A percentile compares a stretch with the other conserved stretches of the same genome.
Evolutionary conservation across 306 rosid genomes (phyloP).

Genomic region (Quercus agrifolia): DNA sequence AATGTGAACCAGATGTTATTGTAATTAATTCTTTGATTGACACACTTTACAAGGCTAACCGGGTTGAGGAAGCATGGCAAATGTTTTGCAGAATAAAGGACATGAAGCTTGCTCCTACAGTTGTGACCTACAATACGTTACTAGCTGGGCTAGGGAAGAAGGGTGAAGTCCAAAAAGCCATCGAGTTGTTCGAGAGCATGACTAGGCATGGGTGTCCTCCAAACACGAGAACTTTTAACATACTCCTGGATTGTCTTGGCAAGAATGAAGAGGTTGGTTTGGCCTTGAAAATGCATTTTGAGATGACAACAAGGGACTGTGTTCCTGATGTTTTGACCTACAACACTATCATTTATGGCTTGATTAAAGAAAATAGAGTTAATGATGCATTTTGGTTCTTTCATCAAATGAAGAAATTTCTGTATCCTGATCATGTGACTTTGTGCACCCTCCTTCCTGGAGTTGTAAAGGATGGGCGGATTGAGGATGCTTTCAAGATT

Average conservation of each 20-base stretch:
- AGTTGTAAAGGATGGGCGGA: slow-evolving; percentile 49
- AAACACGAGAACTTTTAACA: slow-evolving; percentile 72
- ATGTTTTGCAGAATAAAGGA: slow-evolving; percentile 81
- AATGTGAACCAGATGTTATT: slow-evolving; percentile 84
- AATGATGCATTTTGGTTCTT: slow-evolving; percentile 84
- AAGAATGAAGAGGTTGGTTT: slow-evolving; percentile 79
- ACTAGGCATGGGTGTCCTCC: slow-evolving; percentile 70
- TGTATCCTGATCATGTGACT: slow-evolving; percentile 81
- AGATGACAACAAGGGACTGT: slow-evolving; percentile 72
- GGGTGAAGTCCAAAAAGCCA: slow-evolving; percentile 53
- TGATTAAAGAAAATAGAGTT: slow-evolving; percentile 59
- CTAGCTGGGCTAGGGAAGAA: slow-evolving; percentile 83
- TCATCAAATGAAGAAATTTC: slow-evolving; percentile 88
- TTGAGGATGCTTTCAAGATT: slow-evolving; percentile 66
- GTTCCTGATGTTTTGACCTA: slow-evolving; percentile 81
- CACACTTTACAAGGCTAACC: slow-evolving; percentile 79
- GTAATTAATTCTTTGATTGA: slow-evolving; percentile 75
- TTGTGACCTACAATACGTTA: slow-evolving; percentile 89
- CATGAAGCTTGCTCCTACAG: slow-evolving; percentile 78
- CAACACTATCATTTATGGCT: slow-evolving; percentile 79
- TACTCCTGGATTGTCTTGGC: slow-evolving; percentile 80
- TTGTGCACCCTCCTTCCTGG: slow-evolving; percentile 87
- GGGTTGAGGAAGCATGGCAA: slow-evolving; percentile 86
- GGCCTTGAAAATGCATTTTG: slow-evolving; percentile 62
- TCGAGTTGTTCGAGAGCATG: slow-evolving; percentile 75